Conservation (phyloP, 331 rosid genomes). For the Cydonia oblonga region DNA sequence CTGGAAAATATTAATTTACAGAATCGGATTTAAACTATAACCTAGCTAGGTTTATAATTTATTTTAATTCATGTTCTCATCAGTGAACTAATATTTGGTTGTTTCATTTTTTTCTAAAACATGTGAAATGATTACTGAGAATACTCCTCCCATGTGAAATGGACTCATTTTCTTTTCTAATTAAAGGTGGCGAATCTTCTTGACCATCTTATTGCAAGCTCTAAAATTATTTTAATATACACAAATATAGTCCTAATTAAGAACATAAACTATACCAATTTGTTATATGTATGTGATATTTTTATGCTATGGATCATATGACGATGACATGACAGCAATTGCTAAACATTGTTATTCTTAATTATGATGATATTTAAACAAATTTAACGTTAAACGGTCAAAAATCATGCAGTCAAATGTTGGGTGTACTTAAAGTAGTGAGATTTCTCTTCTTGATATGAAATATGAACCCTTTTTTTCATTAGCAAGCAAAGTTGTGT, state of each 20-base stretch:
- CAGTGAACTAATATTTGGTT: background rate
- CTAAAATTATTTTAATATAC: background rate
- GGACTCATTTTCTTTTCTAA: background rate
- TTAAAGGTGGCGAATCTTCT: conserved; percentile 2
- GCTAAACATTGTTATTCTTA: background rate
- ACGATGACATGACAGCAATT: background rate
- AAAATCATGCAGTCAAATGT: background rate
- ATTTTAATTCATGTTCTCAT: too few species aligned
- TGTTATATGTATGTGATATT: background rate
- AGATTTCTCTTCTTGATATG: background rate
- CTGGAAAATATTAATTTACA: too few species aligned
- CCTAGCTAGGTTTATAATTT: too few species aligned
- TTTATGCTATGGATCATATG: background rate
- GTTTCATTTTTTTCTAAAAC: background rate
- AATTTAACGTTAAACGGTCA: background rate
- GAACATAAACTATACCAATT: background rate
- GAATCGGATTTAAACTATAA: too few species aligned
- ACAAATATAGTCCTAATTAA: background rate
- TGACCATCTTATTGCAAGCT: background rate
- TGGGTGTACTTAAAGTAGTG: background rate
- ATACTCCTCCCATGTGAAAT: conserved; percentile 8
- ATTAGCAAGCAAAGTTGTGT: background rate
- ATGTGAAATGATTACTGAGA: conserved; percentile 15
- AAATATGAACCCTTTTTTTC: background rate
- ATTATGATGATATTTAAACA: background rate